Base-by-base conservation (phyloP, 2,329 filamentous ascomycete species). In the Didymella glomerata region DNA sequence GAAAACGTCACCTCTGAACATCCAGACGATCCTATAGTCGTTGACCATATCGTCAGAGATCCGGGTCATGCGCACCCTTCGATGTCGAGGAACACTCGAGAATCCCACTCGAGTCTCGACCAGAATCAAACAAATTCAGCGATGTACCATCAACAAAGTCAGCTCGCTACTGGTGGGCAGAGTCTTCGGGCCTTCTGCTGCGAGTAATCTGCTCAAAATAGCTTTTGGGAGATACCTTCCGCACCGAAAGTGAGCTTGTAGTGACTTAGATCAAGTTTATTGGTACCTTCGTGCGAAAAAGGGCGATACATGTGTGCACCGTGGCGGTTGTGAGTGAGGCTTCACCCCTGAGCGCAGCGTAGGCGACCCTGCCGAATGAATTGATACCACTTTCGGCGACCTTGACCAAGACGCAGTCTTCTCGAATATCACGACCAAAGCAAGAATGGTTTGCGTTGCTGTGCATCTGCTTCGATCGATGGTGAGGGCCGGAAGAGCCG, bases 11-110 rank as follows among this genome's bases (percentile, higher is more conserved):
- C 52, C n/a, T 58, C 38, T 2, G 51, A 57, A 10, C 62, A 65
- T 67, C 62, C 62, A 65, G 16, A 65, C 64, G 16, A 67, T 57
- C 24, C 42, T 48, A 45, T 61, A 64, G 14, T 49, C 42, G 18
- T 48, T 48, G 40, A 60, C 18, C 48, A 62, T 50, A 4, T 40
- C 38, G 18, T 60, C 52, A 3, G 51, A 49, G 16, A 65, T 57
- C 47, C 61, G 49, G 42, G 50, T 60, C 44, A 66, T 65, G 2
- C 61, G 59, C 14, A 67, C 52, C 13, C 63, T 36, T 38, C 65
- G 48, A 60, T 61, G 66, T 16, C 48, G 52, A 20, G 36, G 45
- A 1, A 8, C 16, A 1, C 14, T 44, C 5, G 32, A 36, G 16
- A 36, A n/a, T 1, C 32, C 32, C 32, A n/a, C 14, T 36, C 32